Evolutionary conservation across 2,329 filamentous ascomycete species (phyloP).

Genomic region (Waltergamsia citrina): DNA sequence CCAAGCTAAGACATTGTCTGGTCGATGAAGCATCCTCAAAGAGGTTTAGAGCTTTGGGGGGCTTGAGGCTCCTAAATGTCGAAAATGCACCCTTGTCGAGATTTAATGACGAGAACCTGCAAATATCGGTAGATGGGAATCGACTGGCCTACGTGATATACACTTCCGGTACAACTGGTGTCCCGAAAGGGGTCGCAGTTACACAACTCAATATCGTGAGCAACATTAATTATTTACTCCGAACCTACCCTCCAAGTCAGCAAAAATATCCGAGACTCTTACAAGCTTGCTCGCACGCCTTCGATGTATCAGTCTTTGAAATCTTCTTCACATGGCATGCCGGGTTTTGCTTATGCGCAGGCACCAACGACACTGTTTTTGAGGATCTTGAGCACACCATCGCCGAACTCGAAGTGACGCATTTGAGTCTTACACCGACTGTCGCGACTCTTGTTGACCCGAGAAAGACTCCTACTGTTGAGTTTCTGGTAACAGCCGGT

Average conservation of each 20-base stretch:
- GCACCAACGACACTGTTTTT: conserved; percentile 65
- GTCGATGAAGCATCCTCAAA: conserved; percentile 19
- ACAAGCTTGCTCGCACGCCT: conserved; percentile 76
- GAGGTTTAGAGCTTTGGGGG: background rate
- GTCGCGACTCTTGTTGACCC: conserved; percentile 70
- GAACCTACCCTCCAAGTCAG: conserved; percentile 50
- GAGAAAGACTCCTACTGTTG: conserved; percentile 56
- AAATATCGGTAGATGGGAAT: conserved; percentile 27
- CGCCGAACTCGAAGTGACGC: conserved; percentile 55
- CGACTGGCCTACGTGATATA: conserved; percentile 69
- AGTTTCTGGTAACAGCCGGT: conserved; percentile 72
- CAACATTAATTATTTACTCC: conserved; percentile 59
- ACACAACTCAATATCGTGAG: conserved; percentile 68
- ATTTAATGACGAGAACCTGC: conserved; percentile 25
- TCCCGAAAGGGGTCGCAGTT: conserved; percentile 71
- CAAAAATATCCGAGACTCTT: conserved; percentile 48
- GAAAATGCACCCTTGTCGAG: conserved; percentile 13
- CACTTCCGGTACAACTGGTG: conserved; percentile 75
- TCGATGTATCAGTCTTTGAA: conserved; percentile 84
- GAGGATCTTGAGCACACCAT: conserved; percentile 62
- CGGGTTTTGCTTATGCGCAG: conserved; percentile 71
- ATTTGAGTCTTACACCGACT: conserved; percentile 78
- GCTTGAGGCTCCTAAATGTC: conserved; percentile 20
- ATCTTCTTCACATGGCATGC: conserved; percentile 77
- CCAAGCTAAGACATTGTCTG: conserved; percentile 37